Percentiles rank a stretch among this genome's conserved stretches.
These are phyloP conservation scores for Hypoxylon sp. DNA, from an alignment of 2,329 filamentous ascomycete species.

Conservation along the genomic window DNA sequence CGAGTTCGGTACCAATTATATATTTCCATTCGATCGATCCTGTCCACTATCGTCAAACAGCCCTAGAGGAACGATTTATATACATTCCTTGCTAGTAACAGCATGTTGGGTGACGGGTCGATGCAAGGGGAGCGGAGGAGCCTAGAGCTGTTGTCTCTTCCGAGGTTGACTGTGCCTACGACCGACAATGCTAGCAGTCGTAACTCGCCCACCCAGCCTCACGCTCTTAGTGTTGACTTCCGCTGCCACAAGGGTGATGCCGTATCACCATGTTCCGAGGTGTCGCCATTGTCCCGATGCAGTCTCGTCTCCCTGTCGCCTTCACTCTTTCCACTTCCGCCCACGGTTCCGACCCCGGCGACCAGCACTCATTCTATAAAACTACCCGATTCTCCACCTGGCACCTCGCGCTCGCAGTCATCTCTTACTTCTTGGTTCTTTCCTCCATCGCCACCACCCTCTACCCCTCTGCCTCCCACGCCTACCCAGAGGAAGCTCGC, in stretches of 20 bases:
- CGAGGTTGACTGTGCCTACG: conserved; percentile 26
- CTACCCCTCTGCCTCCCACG: conserved; percentile 33
- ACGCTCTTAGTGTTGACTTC: conserved; percentile 35
- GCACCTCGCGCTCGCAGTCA: conserved; percentile 28
- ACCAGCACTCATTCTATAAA: conserved; percentile 20
- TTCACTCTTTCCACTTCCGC: conserved; percentile 38
- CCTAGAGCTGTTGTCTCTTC: conserved; percentile 28
- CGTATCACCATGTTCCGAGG: conserved; percentile 31
- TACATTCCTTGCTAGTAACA: background rate
- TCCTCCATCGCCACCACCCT: conserved; percentile 36
- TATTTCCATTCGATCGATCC: conserved; percentile 21
- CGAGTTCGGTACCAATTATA: conserved; percentile 20
- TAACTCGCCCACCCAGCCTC: conserved; percentile 25
- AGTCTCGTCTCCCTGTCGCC: conserved; percentile 38
- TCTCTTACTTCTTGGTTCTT: conserved; percentile 35
- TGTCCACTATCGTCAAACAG: conserved; percentile 17
- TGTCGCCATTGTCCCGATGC: conserved; percentile 26
- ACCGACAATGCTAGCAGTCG: conserved; percentile 11
- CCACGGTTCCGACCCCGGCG: conserved; percentile 23
- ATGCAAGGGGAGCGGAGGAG: conserved; percentile 28
- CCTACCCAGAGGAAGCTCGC: conserved; percentile 28
- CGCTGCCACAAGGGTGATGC: conserved; percentile 20
- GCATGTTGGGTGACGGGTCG: conserved; percentile 20
- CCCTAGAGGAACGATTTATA: conserved; percentile 12
- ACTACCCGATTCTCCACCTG: conserved; percentile 22